Evolutionary conservation across 768 basidiomycete genomes (phyloP).

Genomic region (Symmetrospora coprosmae): DNA sequence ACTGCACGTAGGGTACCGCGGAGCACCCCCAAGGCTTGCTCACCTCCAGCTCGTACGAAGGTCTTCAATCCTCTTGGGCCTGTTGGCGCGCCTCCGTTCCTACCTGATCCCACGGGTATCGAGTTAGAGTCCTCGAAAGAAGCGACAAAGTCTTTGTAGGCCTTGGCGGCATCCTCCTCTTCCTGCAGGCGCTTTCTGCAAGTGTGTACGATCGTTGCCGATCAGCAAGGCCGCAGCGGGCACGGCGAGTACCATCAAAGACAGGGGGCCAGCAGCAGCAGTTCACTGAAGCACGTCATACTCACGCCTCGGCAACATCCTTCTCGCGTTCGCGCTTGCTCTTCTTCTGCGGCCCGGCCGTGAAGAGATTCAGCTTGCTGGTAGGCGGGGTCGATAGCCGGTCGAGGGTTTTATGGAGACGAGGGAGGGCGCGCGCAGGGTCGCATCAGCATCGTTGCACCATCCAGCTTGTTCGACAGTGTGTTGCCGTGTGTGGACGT

Average conservation of each 20-base stretch:
- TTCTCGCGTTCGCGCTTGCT: slow-evolving; percentile 82
- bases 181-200: slow-evolving; percentile 39
- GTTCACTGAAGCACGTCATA: slow-evolving; percentile 36
- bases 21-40: slow-evolving; percentile 40
- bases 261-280: slow-evolving; percentile 44
- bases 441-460: too few species aligned
- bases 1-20: slow-evolving; percentile 26
- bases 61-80: slow-evolving; percentile 47
- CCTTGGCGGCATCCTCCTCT: slow-evolving; percentile 43
- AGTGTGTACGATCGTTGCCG: slow-evolving; percentile 41
- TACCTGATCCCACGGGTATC: slow-evolving; percentile 57
- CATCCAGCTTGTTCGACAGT: too few species aligned
- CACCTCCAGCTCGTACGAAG: slow-evolving; percentile 43
- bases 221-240: neutral
- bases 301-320: slow-evolving; percentile 80
- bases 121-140: too few species aligned
- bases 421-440: too few species aligned
- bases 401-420: too few species aligned
- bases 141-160: slow-evolving; percentile 54
- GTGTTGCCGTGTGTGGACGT: too few species aligned
- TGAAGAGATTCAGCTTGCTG: slow-evolving; percentile 12
- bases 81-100: slow-evolving; percentile 34
- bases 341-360: slow-evolving; percentile 41
- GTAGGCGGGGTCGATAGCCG: too few species aligned
- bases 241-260: neutral